Evolutionary conservation across 2,329 filamentous ascomycete genomes (phyloP), one percentile per base, ranked within the genome.

Genomic region (Cyclaneusma minus): DNA sequence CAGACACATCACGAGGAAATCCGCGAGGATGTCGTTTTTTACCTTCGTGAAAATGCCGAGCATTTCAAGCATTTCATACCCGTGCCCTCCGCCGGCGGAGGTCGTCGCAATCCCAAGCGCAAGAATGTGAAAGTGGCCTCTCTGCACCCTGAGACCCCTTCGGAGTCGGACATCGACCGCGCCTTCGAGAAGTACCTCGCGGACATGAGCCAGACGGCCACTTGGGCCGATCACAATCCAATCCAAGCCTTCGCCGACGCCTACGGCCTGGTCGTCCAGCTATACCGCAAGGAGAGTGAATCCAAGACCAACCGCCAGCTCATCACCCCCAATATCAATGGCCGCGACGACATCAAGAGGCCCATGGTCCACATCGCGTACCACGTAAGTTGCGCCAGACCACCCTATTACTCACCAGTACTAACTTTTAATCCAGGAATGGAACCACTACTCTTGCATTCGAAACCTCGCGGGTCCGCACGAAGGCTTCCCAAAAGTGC

Each of bases 361-460:
- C 34, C 37, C 28, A 43, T 49, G 6, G 49, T 68, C 23, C 66
- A 75, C 47, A 62, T 74, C 44, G 68, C 68, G n/a, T 70, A 67
- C 37, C 67, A 73, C 39, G 68, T 71, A 58, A 52, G 64, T 54
- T 7, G 11, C 25, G 17, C 16, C 21, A 31, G 26, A 21, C 22
- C 7, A 24, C 23, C 8, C 9, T 8, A 22, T 24, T 32, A 28
- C 42, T 48, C 27, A 47, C 31, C 16, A 11, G 3, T 16, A n/a
- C 15, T 23, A 35, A 32, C 21, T 18, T 12, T 26, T 10, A 29
- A 13, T 28, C 36, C 20, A 74, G 64, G 58, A 52, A 23, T 75
- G 66, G 54, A 61, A 75, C 41, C 72, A 77, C 43, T 77, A 74
- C 48, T 75, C 69, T 4, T 76, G 70, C 0, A 65, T 78, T 36